Conservation (phyloP, 345 rosid genomes). For the Viola odorata region DNA sequence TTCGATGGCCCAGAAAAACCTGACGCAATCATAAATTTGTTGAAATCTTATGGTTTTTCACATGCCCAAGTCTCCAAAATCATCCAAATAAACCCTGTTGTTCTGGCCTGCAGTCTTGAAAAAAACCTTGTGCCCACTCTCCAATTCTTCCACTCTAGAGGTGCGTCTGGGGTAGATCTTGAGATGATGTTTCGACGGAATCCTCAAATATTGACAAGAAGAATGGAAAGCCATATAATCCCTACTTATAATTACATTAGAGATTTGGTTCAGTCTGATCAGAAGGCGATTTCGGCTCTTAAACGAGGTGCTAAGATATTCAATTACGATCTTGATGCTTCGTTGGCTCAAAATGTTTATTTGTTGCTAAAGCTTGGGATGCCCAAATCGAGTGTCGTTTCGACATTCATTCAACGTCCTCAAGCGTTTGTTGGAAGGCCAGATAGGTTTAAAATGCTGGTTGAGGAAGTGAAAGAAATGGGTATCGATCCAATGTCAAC, state of each 20-base stretch:
- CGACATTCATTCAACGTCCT: conserved; percentile 3
- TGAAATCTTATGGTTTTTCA: conserved; percentile 25
- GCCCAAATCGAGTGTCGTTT: conserved; percentile 6
- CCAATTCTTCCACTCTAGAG: conserved; percentile 18
- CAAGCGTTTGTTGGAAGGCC: background rate
- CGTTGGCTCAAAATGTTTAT: background rate
- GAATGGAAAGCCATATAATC: conserved; percentile 11
- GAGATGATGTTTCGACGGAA: background rate
- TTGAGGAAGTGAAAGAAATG: conserved; percentile 17
- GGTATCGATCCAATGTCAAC: conserved; percentile 13
- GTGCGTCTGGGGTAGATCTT: conserved; percentile 12
- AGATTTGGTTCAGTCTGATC: conserved; percentile 1
- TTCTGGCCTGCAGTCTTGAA: conserved; percentile 8
- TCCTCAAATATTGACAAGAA: conserved; percentile 3
- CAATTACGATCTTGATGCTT: background rate
- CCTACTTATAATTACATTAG: conserved; percentile 12
- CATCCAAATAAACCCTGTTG: conserved; percentile 3
- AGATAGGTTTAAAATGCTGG: conserved; percentile 1
- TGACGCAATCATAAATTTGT: conserved; percentile 15
- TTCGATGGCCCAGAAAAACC: conserved; percentile 21
- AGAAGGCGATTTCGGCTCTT: background rate
- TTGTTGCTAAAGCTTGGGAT: conserved; percentile 25
- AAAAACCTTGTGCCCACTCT: conserved; percentile 25
- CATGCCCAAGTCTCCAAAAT: conserved; percentile 17
- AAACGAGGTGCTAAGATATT: background rate